Percentiles rank a stretch among this genome's conserved stretches.
These are phyloP conservation scores for Trichoderma cornu-damae DNA, from an alignment of 2,329 filamentous ascomycete genomes.

Conservation along the genomic window DNA sequence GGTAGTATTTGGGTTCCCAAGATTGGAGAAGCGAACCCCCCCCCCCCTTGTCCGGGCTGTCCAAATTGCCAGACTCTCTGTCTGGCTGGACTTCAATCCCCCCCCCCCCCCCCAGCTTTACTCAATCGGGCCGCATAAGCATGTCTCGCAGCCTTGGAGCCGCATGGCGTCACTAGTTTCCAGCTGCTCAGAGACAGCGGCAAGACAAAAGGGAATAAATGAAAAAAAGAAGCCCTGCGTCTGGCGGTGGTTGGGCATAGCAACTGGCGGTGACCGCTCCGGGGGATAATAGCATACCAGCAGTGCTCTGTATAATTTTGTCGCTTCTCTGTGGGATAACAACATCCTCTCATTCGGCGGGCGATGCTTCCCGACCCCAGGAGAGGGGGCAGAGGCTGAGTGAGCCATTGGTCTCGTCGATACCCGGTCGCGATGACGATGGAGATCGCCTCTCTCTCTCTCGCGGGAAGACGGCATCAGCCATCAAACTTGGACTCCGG, in stretches of 20 bases:
- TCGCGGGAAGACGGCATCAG: background rate
- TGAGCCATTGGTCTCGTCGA: background rate
- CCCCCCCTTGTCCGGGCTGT: background rate
- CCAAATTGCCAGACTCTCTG: no score
- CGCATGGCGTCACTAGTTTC: slow-evolving; percentile 5
- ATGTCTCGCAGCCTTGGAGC: slow-evolving; percentile 15
- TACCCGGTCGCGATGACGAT: background rate
- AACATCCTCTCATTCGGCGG: no score
- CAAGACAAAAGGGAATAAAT: background rate
- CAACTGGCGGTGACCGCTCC: slow-evolving; percentile 16
- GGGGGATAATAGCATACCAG: background rate
- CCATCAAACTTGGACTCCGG: background rate
- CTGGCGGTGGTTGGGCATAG: background rate
- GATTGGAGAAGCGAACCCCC: no score
- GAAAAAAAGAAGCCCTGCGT: background rate
- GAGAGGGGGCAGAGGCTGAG: no score
- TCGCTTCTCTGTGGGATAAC: no score
- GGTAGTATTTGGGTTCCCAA: no score
- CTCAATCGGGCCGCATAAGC: slow-evolving; percentile 13
- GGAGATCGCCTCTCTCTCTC: background rate
- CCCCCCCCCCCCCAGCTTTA: slow-evolving; percentile 2
- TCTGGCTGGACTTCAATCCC: no score
- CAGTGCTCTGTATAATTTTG: no score
- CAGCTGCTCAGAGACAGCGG: background rate
- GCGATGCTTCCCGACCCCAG: no score